Percentiles rank a stretch among this genome's conserved stretches.
Evolutionary conservation across 495 filamentous ascomycete genomes (phyloP).

Genomic region (Hypoxylon fragiforme): DNA sequence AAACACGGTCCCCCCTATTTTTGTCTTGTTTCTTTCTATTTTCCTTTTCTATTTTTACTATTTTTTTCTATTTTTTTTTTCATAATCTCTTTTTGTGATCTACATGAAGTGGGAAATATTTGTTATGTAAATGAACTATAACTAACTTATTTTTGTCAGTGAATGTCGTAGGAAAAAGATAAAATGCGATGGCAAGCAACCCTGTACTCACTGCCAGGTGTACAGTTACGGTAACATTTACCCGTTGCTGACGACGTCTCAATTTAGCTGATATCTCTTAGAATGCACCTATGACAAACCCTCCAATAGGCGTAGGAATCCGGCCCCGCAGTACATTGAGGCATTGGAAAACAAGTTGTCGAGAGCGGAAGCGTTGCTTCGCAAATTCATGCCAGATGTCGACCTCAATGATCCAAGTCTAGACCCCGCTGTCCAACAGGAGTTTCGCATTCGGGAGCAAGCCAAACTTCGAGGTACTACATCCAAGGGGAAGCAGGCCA

Average conservation of each 20-base stretch:
- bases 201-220: conserved; percentile 95
- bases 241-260: conserved; percentile 6
- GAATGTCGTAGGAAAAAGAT: conserved; percentile 98
- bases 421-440: conserved; percentile 67
- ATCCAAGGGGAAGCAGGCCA: conserved; percentile 46
- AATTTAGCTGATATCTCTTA: conserved; percentile 50
- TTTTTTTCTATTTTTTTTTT: too few species aligned
- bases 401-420: conserved; percentile 82
- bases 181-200: conserved; percentile 97
- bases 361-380: conserved; percentile 79
- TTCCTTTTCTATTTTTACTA: too few species aligned
- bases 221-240: conserved; percentile 88
- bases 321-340: conserved; percentile 93
- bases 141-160: conserved; percentile 20
- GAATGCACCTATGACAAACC: conserved; percentile 99
- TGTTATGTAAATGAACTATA: neutral
- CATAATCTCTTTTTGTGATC: too few species aligned
- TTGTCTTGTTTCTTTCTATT: too few species aligned
- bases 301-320: conserved; percentile 92
- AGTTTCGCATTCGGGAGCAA: conserved; percentile 53
- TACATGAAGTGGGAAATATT: too few species aligned
- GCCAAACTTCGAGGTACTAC: conserved; percentile 43
- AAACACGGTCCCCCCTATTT: too few species aligned
- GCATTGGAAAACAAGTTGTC: conserved; percentile 82
- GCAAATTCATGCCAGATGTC: conserved; percentile 79